Conservation (phyloP, 2,329 filamentous ascomycete genomes). For the Fusarium temperatum region DNA sequence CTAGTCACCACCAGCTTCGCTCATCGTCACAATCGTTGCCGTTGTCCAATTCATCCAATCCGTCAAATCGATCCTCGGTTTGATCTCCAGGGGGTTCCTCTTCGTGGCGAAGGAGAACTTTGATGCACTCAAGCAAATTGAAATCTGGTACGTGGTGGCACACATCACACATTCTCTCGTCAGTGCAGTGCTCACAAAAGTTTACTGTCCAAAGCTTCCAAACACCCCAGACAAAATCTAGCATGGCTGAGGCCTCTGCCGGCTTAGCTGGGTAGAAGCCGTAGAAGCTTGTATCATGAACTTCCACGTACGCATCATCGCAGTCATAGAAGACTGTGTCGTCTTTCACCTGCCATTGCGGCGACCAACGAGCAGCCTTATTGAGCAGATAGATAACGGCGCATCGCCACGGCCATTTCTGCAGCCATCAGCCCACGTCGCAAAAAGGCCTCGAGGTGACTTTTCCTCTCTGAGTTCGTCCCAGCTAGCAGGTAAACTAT, state of each 20-base stretch:
- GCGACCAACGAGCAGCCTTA: neutral
- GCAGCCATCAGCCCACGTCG: too few species aligned
- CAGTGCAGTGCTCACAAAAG: too few species aligned
- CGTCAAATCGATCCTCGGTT: neutral
- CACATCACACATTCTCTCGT: accelerated
- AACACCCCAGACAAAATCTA: too few species aligned
- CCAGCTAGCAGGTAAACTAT: accelerated
- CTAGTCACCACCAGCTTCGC: neutral
- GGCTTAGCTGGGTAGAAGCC: accelerated
- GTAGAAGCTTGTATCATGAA: too few species aligned
- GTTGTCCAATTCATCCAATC: too few species aligned
- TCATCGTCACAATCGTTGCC: too few species aligned
- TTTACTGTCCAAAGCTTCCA: too few species aligned
- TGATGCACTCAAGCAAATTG: accelerated
- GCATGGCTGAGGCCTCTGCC: neutral
- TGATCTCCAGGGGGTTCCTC: neutral
- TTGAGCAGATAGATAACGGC: too few species aligned
- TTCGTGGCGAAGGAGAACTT: neutral
- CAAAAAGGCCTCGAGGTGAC: neutral
- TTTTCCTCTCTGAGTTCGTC: accelerated
- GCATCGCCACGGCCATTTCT: too few species aligned
- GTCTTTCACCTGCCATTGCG: accelerated
- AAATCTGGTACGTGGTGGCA: accelerated
- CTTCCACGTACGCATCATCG: neutral
- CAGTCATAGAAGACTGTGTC: neutral